phyloP scores from a whole-genome alignment of 208 protist species.

The Wallacemonas collosoma region DNA sequence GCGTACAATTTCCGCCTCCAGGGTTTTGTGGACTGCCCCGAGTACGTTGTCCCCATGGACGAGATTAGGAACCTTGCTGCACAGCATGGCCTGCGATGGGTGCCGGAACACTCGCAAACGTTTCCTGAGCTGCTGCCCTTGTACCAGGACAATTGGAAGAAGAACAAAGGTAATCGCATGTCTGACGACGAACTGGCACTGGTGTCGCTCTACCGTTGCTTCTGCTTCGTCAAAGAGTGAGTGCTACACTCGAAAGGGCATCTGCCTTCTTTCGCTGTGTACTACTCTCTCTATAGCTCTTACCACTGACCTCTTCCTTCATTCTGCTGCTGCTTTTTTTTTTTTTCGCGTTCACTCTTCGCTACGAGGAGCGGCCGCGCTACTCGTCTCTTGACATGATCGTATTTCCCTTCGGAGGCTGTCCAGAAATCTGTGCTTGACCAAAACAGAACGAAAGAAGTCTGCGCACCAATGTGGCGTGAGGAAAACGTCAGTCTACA shows the following conservation, averaged over 20 bases:
- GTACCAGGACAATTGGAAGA: constrained; percentile 42
- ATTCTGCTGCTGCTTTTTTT: too few species aligned
- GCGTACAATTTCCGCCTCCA: constrained; percentile 80
- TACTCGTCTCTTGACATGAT: too few species aligned
- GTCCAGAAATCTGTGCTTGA: too few species aligned
- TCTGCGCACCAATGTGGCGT: too few species aligned
- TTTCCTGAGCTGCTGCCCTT: constrained; percentile 40
- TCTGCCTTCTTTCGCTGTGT: background rate
- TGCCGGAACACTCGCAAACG: constrained; percentile 24
- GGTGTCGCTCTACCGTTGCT: constrained; percentile 61
- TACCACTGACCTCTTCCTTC: too few species aligned
- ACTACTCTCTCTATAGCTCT: too few species aligned
- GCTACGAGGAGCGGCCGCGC: too few species aligned
- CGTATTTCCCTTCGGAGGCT: too few species aligned
- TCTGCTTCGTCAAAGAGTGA: constrained; percentile 58
- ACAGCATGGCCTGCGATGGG: constrained; percentile 23
- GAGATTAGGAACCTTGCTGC: constrained; percentile 32
- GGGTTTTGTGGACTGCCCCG: constrained; percentile 87
- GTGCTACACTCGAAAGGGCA: background rate
- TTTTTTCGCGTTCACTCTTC: too few species aligned
- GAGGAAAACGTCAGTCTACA: too few species aligned
- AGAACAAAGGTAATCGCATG: constrained; percentile 66
- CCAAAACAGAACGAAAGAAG: too few species aligned
- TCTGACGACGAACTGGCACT: constrained; percentile 54
- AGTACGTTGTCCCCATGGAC: constrained; percentile 75